Conservation (phyloP, 1,284 basidiomycete species). For the Sanghuangporus sanghuang region DNA sequence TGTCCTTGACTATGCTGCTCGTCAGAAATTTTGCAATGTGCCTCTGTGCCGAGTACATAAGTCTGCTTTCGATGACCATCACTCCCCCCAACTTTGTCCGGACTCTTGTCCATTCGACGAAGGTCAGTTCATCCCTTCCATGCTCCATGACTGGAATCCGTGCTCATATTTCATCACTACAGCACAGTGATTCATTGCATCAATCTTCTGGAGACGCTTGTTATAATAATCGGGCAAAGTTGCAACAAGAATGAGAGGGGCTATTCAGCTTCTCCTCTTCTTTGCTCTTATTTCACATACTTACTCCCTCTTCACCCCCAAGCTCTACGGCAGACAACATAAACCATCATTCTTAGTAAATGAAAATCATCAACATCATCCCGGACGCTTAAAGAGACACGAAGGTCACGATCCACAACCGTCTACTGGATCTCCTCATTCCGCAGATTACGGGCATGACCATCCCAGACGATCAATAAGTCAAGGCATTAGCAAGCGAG, state of each 20-base stretch:
- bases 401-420: not conserved
- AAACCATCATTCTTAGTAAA: not conserved
- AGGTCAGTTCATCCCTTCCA: not conserved
- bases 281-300: not conserved
- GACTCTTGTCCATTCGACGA: not conserved
- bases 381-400: not conserved
- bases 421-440: not conserved
- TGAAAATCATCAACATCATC: not conserved
- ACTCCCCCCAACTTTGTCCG: not conserved
- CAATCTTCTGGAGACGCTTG: not conserved
- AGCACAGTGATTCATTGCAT: not conserved
- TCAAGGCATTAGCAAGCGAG: not conserved
- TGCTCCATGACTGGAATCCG: not conserved
- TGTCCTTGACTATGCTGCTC: not conserved
- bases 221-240: not conserved
- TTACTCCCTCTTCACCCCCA: conserved; percentile 3
- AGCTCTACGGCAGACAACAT: not conserved
- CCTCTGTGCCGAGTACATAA: not conserved
- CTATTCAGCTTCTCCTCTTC: not conserved
- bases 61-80: not conserved
- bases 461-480: not conserved
- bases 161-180: not conserved
- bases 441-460: not conserved
- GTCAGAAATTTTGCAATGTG: not conserved
- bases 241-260: conserved; percentile 1